Base-by-base conservation (phyloP, 2,329 filamentous ascomycete genomes). In the Aspergillus candidus region DNA sequence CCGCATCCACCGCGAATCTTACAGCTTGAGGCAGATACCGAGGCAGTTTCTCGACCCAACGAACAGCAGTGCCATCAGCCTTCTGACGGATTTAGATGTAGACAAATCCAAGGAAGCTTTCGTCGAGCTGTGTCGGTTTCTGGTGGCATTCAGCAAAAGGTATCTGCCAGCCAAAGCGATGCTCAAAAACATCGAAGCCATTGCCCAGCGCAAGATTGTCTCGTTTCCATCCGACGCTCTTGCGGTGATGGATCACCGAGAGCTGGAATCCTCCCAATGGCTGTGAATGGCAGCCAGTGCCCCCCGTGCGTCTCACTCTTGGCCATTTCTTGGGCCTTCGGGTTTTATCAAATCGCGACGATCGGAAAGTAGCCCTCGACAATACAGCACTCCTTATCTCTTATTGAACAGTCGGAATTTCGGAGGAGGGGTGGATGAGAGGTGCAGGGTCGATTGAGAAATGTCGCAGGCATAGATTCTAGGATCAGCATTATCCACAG, bases 11-110 rank as follows among this genome's bases (percentile, higher is more conserved):
- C 60, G 58, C 13, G 50, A 51, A 27, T 47, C 50, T 4, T 66
- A 60, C 48, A 60, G 59, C 8, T 46, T 61, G 13, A 54, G 56
- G 29, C 54, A 63, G 15, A 55, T 59, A 13, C 59, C 62, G 8
- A 50, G 57, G 29, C 53, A 58, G 22, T 48, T 66, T 41, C 51
- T 58, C 15, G 55, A 57, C 22, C 51, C 58, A 11, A 50, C 53
- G 6, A 51, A 54, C 36, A 49, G 41, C 18, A 54, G 54, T 31
- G 53, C 60, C 17, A 46, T 55, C 8, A 41, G 50, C 11, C 44
- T 64, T 11, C 42, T 59, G 2, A 13, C 40, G 4, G 50, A 52
- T 17, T 35, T 61, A 36, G 45, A 54, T 34, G 48, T 55, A n/a
- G 50, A 55, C 4, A 52, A 60, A 22, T 46, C 49, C 13, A 50